Conservation (phyloP, 78 protist species). For the Tieghemostelium lacteum region DNA sequence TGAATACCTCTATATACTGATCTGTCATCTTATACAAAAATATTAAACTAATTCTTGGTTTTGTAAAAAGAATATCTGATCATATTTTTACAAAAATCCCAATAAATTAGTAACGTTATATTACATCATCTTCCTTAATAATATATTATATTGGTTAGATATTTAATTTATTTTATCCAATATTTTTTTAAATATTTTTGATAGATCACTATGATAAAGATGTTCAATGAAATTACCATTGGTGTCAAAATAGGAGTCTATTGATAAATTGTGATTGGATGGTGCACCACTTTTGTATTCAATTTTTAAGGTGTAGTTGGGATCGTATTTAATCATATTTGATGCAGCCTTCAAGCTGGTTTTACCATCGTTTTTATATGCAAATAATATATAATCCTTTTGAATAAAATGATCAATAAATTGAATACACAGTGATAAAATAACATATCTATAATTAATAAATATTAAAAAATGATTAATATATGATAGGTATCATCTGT, state of each 20-base stretch:
- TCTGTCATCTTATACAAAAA: no score
- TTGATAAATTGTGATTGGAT: neutral
- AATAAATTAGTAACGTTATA: no score
- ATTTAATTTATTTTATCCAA: neutral
- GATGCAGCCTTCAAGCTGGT: conserved; percentile 11
- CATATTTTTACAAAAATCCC: no score
- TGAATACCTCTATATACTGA: no score
- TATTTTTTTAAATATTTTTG: neutral
- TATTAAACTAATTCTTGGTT: no score
- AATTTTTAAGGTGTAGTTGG: conserved; percentile 43
- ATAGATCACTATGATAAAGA: neutral
- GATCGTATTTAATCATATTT: conserved; percentile 34
- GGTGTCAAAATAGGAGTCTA: neutral
- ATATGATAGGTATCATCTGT: neutral
- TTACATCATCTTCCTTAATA: no score
- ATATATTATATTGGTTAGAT: no score
- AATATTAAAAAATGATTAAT: neutral
- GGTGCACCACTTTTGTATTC: conserved; percentile 8
- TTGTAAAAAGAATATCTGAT: no score
- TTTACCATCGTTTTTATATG: no score
- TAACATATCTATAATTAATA: conserved; percentile 14
- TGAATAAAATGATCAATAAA: conserved; percentile 61
- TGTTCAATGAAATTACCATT: neutral
- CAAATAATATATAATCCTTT: conserved; percentile 44
- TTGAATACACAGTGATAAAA: conserved; percentile 28